Base-by-base conservation (phyloP, 2,329 filamentous ascomycete genomes). In the Purpureocillium lavendulum region DNA sequence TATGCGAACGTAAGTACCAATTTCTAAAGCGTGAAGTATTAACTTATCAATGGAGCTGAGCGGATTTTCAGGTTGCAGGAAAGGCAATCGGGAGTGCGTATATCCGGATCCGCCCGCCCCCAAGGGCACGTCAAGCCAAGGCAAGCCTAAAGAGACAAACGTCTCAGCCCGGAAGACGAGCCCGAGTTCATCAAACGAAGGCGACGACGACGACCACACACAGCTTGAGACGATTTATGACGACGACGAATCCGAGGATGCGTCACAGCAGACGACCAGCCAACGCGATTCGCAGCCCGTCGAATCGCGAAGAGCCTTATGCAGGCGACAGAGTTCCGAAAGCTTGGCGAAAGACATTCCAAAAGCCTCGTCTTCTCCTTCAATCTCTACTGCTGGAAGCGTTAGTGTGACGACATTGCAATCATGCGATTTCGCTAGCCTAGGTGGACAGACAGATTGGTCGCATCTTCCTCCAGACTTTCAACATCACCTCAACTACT, bases 1-100 rank as follows among this genome's bases (percentile, higher is more conserved):
- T 85, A 39, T 97, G 92, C 64, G 89, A 96, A 58, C 70, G 80
- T 83, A 67, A 64, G 71, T 29, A 18, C 11, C 12, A 16, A 30
- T 3, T 31, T 13, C 21, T 26, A 5, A 26, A 26, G n/a, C n/a
- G n/a, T n/a, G n/a, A n/a, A n/a, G n/a, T n/a, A n/a, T n/a, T n/a
- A n/a, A n/a, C n/a, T n/a, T n/a, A n/a, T n/a, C n/a, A n/a, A n/a
- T n/a, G n/a, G 6, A 26, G 21, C 21, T 26, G 10, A 26, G 10
- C 10, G 6, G 21, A 26, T 26, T 26, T 26, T 26, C 10, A 84
- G 88, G 90, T 54, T 98, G 92, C 61, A 83, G 80, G 51, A 98
- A 97, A 63, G 92, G 90, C 36, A 85, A 81, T 50, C 77, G 92
- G 62, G 87, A 94, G 48, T 98, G 92, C 59, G 72, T 84, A 42